These are phyloP conservation scores for Lactarius evosmus DNA, from an alignment of 768 basidiomycete genomes.

Conservation along the genomic window DNA sequence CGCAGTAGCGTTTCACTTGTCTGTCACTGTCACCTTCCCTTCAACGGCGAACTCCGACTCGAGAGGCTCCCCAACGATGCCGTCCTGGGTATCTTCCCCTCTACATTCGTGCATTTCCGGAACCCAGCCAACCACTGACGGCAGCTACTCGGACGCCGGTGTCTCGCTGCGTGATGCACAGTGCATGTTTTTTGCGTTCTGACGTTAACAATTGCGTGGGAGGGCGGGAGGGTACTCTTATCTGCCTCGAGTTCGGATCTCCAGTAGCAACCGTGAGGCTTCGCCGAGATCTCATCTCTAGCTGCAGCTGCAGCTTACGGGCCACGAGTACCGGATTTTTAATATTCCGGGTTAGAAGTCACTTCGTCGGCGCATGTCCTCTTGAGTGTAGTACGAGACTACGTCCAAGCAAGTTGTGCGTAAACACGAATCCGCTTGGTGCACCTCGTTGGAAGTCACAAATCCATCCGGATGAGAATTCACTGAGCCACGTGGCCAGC, in stretches of 20 bases:
- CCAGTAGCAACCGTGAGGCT: background rate
- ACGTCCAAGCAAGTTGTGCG: background rate
- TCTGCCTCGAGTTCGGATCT: background rate
- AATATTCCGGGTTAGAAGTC: background rate
- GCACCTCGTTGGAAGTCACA: background rate
- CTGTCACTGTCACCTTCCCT: conserved; percentile 13
- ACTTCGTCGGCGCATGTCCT: background rate
- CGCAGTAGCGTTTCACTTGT: background rate
- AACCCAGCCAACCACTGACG: background rate
- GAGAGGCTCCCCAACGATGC: conserved; percentile 8
- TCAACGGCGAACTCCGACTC: conserved; percentile 17
- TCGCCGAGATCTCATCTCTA: conserved; percentile 1
- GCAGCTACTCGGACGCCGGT: background rate
- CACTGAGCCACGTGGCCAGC: background rate
- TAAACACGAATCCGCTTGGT: background rate
- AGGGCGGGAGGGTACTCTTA: background rate
- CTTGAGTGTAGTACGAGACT: background rate
- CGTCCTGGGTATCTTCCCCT: conserved; percentile 1
- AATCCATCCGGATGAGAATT: background rate
- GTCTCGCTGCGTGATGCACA: background rate
- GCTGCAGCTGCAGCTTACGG: background rate
- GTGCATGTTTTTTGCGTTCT: background rate
- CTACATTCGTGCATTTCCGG: background rate
- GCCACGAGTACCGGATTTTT: background rate
- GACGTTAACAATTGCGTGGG: background rate